These are phyloP conservation scores for Candida pseudoglaebosa DNA, from an alignment of 805 yeast genomes.

Conservation along the genomic window DNA sequence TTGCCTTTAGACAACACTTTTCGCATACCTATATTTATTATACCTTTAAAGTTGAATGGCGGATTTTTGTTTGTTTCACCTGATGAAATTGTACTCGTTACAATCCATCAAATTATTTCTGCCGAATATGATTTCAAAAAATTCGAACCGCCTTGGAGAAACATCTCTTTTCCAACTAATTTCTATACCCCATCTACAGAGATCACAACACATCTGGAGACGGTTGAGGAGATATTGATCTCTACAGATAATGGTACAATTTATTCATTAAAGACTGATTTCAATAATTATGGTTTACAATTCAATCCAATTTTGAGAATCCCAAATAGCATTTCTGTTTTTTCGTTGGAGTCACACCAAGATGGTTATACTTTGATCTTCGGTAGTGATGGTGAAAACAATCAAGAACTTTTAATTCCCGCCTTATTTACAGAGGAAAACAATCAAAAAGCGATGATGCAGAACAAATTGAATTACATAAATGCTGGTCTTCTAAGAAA, in stretches of 20 bases:
- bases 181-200: conserved; percentile 24
- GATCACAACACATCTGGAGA: conserved; percentile 11
- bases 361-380: conserved; percentile 26
- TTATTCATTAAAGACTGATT: conserved; percentile 23
- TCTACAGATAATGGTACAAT: conserved; percentile 34
- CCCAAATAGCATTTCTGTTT: conserved; percentile 32
- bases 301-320: conserved; percentile 30
- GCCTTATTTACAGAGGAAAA: conserved; percentile 17
- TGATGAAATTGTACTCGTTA: conserved; percentile 29
- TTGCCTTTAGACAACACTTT: conserved; percentile 39
- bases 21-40: conserved; percentile 39
- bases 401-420: conserved; percentile 30
- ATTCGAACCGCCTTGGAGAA: conserved; percentile 14
- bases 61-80: conserved; percentile 38
- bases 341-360: conserved; percentile 20
- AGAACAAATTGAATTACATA: conserved; percentile 16
- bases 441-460: neutral
- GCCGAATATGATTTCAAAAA: conserved; percentile 38
- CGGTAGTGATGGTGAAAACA: conserved; percentile 39
- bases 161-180: conserved; percentile 36
- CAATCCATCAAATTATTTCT: conserved; percentile 44
- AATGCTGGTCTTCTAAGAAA: conserved; percentile 22
- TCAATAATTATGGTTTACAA: conserved; percentile 8
- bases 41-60: conserved; percentile 33
- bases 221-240: conserved; percentile 25